phyloP scores from a whole-genome alignment of 805 yeast species.

The Metschnikowia continentalis region DNA sequence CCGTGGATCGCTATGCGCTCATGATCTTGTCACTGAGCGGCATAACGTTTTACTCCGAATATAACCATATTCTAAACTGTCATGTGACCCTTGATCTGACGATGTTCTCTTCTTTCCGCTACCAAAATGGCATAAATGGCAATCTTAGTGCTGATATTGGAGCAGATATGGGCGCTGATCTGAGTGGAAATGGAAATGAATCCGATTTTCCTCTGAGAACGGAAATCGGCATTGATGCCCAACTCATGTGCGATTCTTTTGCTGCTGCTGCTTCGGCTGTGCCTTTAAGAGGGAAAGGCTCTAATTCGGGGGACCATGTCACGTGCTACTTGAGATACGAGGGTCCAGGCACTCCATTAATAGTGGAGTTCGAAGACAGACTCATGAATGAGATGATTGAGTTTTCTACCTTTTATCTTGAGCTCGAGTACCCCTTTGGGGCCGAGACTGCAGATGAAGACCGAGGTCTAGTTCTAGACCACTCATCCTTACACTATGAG shows the following conservation, averaged over 20 bases:
- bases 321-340: constrained; percentile 34
- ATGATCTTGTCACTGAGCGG: constrained; percentile 32
- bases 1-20: constrained; percentile 32
- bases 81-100: constrained; percentile 35
- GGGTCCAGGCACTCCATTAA: constrained; percentile 38
- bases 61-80: constrained; percentile 34
- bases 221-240: constrained; percentile 35
- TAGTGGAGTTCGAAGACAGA: constrained; percentile 40
- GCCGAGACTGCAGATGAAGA: constrained; percentile 1
- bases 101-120: constrained; percentile 29
- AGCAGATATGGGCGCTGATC: too few relatives aligned
- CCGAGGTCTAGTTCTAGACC: constrained; percentile 22
- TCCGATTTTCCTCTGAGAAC: constrained; percentile 3
- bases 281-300: neutral
- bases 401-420: constrained; percentile 35
- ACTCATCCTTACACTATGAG: constrained; percentile 30
- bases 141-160: too few relatives aligned
- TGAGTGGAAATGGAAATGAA: too few relatives aligned
- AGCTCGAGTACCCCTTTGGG: constrained; percentile 23
- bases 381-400: constrained; percentile 40
- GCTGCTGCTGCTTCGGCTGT: constrained; percentile 26
- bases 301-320: constrained; percentile 17
- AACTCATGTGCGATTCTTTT: constrained; percentile 33
- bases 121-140: constrained; percentile 3
- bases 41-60: constrained; percentile 31